Conservation (phyloP, 2,329 filamentous ascomycete genomes). For the Colletotrichum sp. region DNA sequence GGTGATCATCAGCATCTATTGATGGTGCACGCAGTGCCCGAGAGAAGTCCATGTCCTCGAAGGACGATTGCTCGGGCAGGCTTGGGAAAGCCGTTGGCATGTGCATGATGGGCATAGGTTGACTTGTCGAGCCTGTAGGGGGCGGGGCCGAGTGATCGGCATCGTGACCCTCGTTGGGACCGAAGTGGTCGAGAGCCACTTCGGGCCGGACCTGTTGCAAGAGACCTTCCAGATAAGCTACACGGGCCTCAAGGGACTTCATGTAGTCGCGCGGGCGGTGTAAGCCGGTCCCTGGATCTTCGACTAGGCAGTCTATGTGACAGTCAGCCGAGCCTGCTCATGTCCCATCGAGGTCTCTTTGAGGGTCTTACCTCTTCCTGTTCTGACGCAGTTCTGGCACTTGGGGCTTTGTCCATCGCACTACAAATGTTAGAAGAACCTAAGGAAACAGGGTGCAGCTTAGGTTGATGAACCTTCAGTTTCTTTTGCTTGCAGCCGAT, state of each 20-base stretch:
- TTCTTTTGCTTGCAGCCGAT: conserved; percentile 30
- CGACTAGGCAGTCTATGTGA: conserved; percentile 32
- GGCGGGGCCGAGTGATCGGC: not conserved
- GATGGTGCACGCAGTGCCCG: not conserved
- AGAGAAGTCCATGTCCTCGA: not conserved
- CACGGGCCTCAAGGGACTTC: conserved; percentile 30
- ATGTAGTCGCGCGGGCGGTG: conserved; percentile 37
- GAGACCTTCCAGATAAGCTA: conserved; percentile 33
- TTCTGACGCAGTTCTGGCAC: conserved; percentile 30
- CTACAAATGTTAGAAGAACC: not conserved
- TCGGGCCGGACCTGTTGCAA: conserved; percentile 31
- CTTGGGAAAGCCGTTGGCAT: not conserved
- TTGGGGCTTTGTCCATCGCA: conserved; percentile 28
- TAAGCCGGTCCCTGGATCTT: conserved; percentile 38
- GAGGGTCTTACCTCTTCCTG: not conserved
- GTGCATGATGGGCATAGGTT: not conserved
- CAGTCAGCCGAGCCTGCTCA: not conserved
- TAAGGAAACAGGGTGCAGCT: accelerated
- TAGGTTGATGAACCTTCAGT: conserved; percentile 23
- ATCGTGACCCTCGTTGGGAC: not conserved
- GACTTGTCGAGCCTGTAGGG: not conserved
- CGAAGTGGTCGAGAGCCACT: conserved; percentile 25
- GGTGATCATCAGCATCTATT: conserved; percentile 2
- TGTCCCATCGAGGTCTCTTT: not conserved
- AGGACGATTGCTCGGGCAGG: not conserved